Evolutionary conservation across 805 yeast species (phyloP).

Genomic region (Candida khao-thaluensis): DNA sequence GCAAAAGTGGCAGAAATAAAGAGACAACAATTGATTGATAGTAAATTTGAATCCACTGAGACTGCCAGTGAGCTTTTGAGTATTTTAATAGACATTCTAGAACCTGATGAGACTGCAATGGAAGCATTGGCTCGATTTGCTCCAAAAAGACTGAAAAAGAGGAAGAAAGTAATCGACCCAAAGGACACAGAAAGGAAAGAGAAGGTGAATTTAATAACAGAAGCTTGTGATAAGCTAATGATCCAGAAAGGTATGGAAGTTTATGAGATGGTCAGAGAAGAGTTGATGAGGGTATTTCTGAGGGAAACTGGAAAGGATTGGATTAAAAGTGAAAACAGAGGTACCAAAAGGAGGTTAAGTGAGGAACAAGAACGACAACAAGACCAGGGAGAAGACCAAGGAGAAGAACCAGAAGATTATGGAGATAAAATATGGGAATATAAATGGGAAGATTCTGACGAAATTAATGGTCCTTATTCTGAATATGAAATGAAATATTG

Average conservation of each 20-base stretch:
- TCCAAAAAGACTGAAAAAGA: slow-evolving; percentile 22
- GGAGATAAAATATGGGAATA: slow-evolving; percentile 40
- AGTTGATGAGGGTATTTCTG: slow-evolving; percentile 40
- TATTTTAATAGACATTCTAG: slow-evolving; percentile 42
- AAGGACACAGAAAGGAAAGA: background rate
- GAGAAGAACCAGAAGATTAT: slow-evolving; percentile 21
- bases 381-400: slow-evolving; percentile 15
- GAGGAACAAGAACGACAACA: slow-evolving; percentile 13
- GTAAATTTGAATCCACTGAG: background rate
- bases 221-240: slow-evolving; percentile 44
- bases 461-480: slow-evolving; percentile 50
- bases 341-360: slow-evolving; percentile 18
- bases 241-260: slow-evolving; percentile 43
- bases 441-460: slow-evolving; percentile 37
- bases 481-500: slow-evolving; percentile 56
- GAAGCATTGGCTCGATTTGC: slow-evolving; percentile 51
- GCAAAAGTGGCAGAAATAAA: slow-evolving; percentile 43
- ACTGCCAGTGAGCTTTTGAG: slow-evolving; percentile 15
- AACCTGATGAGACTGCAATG: slow-evolving; percentile 59
- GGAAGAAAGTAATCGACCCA: slow-evolving; percentile 10
- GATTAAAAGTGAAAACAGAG: slow-evolving; percentile 9
- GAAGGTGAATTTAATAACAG: slow-evolving; percentile 38
- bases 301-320: slow-evolving; percentile 24
- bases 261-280: slow-evolving; percentile 58
- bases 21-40: slow-evolving; percentile 12